phyloP scores from a whole-genome alignment of 2,329 filamentous ascomycete genomes.

The Ceratocystis ficicola region DNA sequence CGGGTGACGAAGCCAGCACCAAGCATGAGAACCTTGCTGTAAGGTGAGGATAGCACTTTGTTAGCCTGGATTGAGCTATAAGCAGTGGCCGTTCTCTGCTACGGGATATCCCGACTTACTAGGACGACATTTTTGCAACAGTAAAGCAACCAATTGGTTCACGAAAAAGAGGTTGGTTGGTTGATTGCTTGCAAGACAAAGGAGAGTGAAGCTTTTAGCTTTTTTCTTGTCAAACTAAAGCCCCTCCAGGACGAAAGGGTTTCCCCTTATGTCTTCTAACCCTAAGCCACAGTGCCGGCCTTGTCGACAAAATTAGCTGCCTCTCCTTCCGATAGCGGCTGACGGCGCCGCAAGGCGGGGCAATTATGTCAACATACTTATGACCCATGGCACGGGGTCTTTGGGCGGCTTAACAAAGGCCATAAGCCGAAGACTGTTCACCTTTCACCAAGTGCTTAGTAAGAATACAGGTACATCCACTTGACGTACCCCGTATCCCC shows the following conservation, averaged over 20 bases:
- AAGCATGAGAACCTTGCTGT: slow-evolving; percentile 23
- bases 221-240: not conserved
- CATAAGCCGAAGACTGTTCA: slow-evolving; percentile 1
- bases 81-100: no score
- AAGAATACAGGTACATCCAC: not conserved
- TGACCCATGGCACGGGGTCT: not conserved
- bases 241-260: slow-evolving; percentile 3
- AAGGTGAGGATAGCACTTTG: not conserved
- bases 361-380: not conserved
- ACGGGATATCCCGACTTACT: slow-evolving; percentile 14
- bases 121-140: slow-evolving; percentile 23
- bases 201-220: not conserved
- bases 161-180: slow-evolving; percentile 8
- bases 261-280: not conserved
- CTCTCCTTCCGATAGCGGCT: slow-evolving; percentile 21
- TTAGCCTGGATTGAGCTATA: slow-evolving; percentile 1
- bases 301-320: not conserved
- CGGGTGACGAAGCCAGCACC: slow-evolving; percentile 48
- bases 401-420: not conserved
- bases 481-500: not conserved
- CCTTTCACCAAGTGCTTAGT: not conserved
- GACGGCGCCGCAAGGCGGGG: not conserved
- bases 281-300: not conserved
- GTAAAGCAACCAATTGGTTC: not conserved
- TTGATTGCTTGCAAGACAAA: slow-evolving; percentile 5